phyloP scores from a whole-genome alignment of 345 rosid species.

The Leavenworthia alabamica region DNA sequence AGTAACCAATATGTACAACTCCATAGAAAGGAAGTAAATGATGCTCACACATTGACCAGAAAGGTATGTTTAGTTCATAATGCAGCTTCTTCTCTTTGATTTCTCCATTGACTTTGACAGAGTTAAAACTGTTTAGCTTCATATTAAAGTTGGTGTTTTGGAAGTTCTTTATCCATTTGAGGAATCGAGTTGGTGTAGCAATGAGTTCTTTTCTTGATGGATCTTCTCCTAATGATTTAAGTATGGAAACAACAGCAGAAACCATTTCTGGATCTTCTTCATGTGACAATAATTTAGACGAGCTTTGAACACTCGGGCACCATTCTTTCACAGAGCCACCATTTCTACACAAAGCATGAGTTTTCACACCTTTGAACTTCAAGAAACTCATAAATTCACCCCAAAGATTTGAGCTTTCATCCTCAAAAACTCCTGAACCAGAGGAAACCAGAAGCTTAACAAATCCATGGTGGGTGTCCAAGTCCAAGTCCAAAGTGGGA shows the following conservation, averaged over 20 bases:
- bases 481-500: slow-evolving; percentile 47
- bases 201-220: slow-evolving; percentile 78
- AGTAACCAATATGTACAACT: slow-evolving; percentile 79
- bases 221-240: slow-evolving; percentile 79
- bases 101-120: slow-evolving; percentile 36
- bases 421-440: slow-evolving; percentile 73
- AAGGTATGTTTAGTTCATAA: slow-evolving; percentile 61
- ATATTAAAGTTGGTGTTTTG: slow-evolving; percentile 53
- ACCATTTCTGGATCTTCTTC: slow-evolving; percentile 48
- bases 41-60: slow-evolving; percentile 97
- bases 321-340: slow-evolving; percentile 36
- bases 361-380: slow-evolving; percentile 48
- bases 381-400: slow-evolving; percentile 58
- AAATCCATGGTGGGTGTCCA: slow-evolving; percentile 45
- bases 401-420: slow-evolving; percentile 54
- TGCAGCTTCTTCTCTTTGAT: slow-evolving; percentile 32
- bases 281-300: slow-evolving; percentile 34
- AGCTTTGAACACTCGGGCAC: slow-evolving; percentile 59
- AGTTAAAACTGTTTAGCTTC: slow-evolving; percentile 48
- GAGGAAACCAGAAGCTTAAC: slow-evolving; percentile 46
- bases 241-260: slow-evolving; percentile 59
- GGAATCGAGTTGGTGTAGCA: slow-evolving; percentile 65
- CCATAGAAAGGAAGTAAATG: slow-evolving; percentile 97
- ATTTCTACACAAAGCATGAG: slow-evolving; percentile 28
- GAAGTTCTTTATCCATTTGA: slow-evolving; percentile 83